These are phyloP conservation scores for Candida alai DNA, from an alignment of 805 yeast genomes.

Conservation along the genomic window DNA sequence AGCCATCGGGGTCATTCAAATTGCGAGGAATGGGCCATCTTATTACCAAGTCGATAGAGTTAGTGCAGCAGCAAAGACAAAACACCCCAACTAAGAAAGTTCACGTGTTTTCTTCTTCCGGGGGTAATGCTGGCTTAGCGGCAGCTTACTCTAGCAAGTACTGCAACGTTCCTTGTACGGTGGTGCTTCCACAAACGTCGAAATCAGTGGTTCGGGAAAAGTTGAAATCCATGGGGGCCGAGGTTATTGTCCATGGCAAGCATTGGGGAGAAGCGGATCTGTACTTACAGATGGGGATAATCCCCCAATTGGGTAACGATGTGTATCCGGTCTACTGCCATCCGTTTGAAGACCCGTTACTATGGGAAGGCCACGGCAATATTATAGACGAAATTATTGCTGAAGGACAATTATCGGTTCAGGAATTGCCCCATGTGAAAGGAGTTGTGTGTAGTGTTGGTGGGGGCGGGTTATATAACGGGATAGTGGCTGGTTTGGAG, in stretches of 20 bases:
- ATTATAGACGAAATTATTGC: conserved; percentile 43
- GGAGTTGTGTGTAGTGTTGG: conserved; percentile 54
- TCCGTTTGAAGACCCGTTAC: conserved; percentile 48
- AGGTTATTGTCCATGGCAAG: conserved; percentile 43
- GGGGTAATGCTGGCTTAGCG: conserved; percentile 56
- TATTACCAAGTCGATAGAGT: conserved; percentile 29
- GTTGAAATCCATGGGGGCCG: conserved; percentile 47
- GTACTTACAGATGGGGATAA: too few species aligned
- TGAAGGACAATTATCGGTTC: conserved; percentile 19
- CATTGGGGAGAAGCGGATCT: conserved; percentile 50
- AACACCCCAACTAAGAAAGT: conserved; percentile 22
- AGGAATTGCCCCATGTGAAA: conserved; percentile 22
- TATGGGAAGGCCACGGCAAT: conserved; percentile 54
- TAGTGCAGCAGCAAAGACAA: conserved; percentile 20
- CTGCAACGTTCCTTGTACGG: conserved; percentile 47
- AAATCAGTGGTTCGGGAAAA: conserved; percentile 42
- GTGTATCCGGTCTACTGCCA: conserved; percentile 48
- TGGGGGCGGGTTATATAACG: conserved; percentile 56
- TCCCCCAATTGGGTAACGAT: conserved; percentile 17
- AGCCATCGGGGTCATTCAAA: conserved; percentile 56
- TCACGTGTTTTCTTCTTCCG: conserved; percentile 49
- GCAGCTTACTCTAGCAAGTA: conserved; percentile 45
- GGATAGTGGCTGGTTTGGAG: conserved; percentile 22
- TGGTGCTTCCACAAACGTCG: conserved; percentile 55
- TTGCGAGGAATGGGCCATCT: conserved; percentile 51